Percentiles rank a stretch among this genome's conserved stretches.
These are phyloP conservation scores for Tilletia setariae DNA, from an alignment of 1,284 basidiomycete species.

Conservation along the genomic window DNA sequence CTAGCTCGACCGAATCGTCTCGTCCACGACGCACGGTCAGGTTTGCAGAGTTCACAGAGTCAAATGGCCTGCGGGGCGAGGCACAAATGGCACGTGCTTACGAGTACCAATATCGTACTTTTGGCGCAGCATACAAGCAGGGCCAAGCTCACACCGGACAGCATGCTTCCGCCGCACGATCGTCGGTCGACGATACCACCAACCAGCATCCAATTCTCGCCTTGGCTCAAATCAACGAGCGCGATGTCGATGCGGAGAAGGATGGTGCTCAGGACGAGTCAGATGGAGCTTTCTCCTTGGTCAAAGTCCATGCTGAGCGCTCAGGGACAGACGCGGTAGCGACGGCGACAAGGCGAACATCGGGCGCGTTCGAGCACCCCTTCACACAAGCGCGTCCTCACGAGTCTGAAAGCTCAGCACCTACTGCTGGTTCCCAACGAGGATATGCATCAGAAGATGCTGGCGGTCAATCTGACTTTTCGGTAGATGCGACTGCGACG, in stretches of 20 bases:
- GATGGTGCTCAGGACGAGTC: background rate
- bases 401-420: too few species aligned
- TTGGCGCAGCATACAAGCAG: slow-evolving; percentile 9
- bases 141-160: too few species aligned
- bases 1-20: background rate
- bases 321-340: too few species aligned
- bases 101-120: slow-evolving; percentile 13
- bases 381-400: background rate
- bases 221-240: background rate
- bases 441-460: too few species aligned
- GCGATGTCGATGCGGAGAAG: background rate
- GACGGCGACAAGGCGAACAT: background rate
- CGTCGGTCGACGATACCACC: too few species aligned
- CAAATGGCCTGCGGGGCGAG: background rate
- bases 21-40: slow-evolving; percentile 10
- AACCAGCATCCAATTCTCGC: background rate
- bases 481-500: too few species aligned
- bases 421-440: too few species aligned
- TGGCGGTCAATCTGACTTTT: too few species aligned
- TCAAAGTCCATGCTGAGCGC: background rate
- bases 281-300: background rate
- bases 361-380: slow-evolving; percentile 2
- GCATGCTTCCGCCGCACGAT: too few species aligned
- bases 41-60: background rate
- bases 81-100: background rate